Evolutionary conservation across 345 rosid species (phyloP).

Genomic region (Heritiera littoralis): DNA sequence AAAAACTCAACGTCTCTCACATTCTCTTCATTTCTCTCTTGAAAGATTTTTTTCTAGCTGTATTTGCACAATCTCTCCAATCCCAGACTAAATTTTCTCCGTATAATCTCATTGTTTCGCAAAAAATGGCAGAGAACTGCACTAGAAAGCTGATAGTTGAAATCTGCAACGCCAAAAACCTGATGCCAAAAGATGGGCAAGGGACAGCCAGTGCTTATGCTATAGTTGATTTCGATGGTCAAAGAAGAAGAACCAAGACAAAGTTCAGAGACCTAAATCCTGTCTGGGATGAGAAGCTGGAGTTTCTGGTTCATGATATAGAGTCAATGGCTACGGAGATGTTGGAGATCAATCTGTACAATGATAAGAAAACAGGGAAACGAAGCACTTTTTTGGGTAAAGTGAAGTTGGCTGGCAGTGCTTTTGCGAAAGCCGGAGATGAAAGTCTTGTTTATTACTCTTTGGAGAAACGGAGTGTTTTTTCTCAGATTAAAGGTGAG

Average conservation of each 20-base stretch:
- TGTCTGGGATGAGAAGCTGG: slow-evolving; percentile 83
- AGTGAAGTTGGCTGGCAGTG: slow-evolving; percentile 65
- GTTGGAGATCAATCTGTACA: slow-evolving; percentile 76
- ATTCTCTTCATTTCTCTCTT: slow-evolving; percentile 15
- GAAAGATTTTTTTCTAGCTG: not conserved
- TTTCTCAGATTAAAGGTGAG: slow-evolving; percentile 87
- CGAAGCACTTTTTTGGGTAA: slow-evolving; percentile 73
- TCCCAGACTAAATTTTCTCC: not conserved
- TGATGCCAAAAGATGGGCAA: slow-evolving; percentile 94
- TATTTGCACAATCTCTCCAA: not conserved
- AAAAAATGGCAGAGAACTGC: slow-evolving; percentile 55
- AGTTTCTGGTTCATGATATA: slow-evolving; percentile 64
- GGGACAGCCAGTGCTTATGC: slow-evolving; percentile 92
- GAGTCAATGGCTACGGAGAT: slow-evolving; percentile 64
- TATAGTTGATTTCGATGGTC: slow-evolving; percentile 79
- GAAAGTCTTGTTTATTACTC: slow-evolving; percentile 77
- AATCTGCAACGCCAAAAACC: slow-evolving; percentile 73
- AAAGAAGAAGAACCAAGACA: slow-evolving; percentile 76
- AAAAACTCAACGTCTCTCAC: not conserved
- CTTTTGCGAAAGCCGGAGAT: slow-evolving; percentile 54
- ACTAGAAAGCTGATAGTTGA: slow-evolving; percentile 70
- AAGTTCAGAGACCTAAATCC: slow-evolving; percentile 84
- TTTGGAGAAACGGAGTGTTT: slow-evolving; percentile 85
- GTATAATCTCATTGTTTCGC: not conserved
- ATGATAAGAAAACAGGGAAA: slow-evolving; percentile 73